Evolutionary conservation across 495 filamentous ascomycete genomes (phyloP).

Genomic region (Xylaria palmicola): DNA sequence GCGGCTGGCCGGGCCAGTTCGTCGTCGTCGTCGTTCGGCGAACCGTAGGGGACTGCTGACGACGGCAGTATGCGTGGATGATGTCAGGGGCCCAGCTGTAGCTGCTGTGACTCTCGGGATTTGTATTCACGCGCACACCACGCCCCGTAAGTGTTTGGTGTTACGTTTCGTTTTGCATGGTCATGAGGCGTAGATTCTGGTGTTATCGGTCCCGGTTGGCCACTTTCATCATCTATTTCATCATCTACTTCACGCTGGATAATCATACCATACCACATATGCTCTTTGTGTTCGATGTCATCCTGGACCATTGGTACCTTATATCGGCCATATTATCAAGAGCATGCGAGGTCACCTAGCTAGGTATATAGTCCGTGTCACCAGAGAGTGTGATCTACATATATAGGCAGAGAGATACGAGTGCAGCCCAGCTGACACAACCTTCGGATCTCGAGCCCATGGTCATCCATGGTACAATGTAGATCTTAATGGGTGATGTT

Average conservation of each 20-base stretch:
- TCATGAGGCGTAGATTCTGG: background rate
- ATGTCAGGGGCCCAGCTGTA: constrained; percentile 53
- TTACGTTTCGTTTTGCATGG: background rate
- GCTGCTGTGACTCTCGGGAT: constrained; percentile 40
- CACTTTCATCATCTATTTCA: no score
- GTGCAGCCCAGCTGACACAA: no score
- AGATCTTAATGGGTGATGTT: no score
- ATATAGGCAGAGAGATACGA: no score
- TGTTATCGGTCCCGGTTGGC: background rate
- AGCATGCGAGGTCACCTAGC: no score
- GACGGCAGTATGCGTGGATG: constrained; percentile 47
- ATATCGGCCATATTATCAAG: no score
- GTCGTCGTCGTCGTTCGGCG: constrained; percentile 55
- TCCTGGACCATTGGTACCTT: background rate
- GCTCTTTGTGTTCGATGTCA: background rate
- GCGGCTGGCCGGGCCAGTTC: no score
- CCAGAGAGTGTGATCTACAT: no score
- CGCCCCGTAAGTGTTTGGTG: background rate
- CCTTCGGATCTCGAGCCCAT: no score
- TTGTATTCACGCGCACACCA: background rate
- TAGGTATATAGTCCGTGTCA: no score
- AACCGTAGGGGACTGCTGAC: constrained; percentile 51
- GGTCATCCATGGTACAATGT: no score
- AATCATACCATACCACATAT: background rate
- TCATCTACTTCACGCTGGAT: background rate